These are phyloP conservation scores for Phytophthora syringae DNA, from an alignment of 352 stramenopile species.

Conservation along the genomic window DNA sequence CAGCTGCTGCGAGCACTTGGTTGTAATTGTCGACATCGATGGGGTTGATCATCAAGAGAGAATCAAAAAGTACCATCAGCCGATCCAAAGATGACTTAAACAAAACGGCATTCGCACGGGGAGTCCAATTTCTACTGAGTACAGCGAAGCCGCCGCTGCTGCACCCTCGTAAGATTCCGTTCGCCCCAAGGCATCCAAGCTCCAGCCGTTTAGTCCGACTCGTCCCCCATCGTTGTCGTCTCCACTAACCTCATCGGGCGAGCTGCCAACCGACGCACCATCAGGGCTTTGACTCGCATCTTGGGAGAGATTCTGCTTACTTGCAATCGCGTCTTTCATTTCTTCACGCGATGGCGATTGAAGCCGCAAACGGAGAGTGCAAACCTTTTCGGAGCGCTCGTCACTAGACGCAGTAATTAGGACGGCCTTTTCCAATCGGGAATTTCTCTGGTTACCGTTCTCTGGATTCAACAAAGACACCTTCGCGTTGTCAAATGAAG, in stretches of 20 bases:
- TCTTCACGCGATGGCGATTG: slow-evolving; percentile 56
- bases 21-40: slow-evolving; percentile 87
- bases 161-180: slow-evolving; percentile 69
- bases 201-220: slow-evolving; percentile 85
- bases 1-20: slow-evolving; percentile 61
- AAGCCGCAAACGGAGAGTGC: slow-evolving; percentile 53
- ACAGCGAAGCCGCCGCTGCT: slow-evolving; percentile 56
- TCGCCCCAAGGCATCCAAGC: slow-evolving; percentile 63
- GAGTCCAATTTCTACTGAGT: slow-evolving; percentile 70
- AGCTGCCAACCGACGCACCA: slow-evolving; percentile 32
- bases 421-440: slow-evolving; percentile 46
- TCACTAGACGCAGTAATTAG: slow-evolving; percentile 52
- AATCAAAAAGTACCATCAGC: slow-evolving; percentile 87
- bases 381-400: slow-evolving; percentile 42
- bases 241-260: slow-evolving; percentile 53
- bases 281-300: slow-evolving; percentile 65
- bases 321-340: slow-evolving; percentile 51
- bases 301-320: slow-evolving; percentile 77
- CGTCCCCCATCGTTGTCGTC: slow-evolving; percentile 85
- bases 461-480: slow-evolving; percentile 59
- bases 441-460: slow-evolving; percentile 60
- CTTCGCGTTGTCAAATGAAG: slow-evolving; percentile 58
- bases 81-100: slow-evolving; percentile 76
- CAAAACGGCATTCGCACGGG: slow-evolving; percentile 58
- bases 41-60: slow-evolving; percentile 87